These are phyloP conservation scores for Panicum miliaceum DNA, from an alignment of 176 grass and related monocot species.

Conservation along the genomic window DNA sequence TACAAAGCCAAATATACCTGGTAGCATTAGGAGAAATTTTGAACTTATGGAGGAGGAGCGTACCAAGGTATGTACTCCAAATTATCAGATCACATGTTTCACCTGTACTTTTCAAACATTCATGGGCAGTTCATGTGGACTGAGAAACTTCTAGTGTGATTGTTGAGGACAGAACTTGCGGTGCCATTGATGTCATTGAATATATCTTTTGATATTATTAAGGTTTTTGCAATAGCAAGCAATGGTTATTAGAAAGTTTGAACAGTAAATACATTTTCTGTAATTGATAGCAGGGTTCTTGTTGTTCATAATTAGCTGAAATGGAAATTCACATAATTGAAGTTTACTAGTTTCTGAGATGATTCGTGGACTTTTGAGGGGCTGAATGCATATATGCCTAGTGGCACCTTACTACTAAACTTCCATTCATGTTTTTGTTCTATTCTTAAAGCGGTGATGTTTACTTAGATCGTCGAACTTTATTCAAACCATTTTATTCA, in stretches of 20 bases:
- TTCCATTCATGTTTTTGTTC: neutral
- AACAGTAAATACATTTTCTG: neutral
- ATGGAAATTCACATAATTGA: neutral
- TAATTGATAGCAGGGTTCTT: neutral
- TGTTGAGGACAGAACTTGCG: neutral
- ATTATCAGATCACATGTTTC: constrained; percentile 25
- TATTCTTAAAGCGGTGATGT: neutral
- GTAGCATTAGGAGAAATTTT: constrained; percentile 88
- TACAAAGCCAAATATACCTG: constrained; percentile 95
- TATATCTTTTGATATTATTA: constrained; percentile 26
- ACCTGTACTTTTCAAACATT: constrained; percentile 4
- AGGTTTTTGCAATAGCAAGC: constrained; percentile 3
- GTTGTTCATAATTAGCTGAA: constrained; percentile 24
- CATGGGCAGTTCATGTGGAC: constrained; percentile 12
- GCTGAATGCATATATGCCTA: neutral
- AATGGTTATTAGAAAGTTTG: constrained; percentile 7
- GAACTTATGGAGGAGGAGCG: constrained; percentile 99
- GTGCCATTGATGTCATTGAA: neutral
- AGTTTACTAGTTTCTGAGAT: constrained; percentile 20
- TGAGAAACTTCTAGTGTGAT: neutral
- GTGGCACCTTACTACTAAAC: constrained; percentile 12
- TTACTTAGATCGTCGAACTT: constrained; percentile 8
- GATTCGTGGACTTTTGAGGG: constrained; percentile 5
- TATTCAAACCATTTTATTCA: constrained; percentile 33
- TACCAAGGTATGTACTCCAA: constrained; percentile 74